A percentile compares a stretch with the other conserved stretches of the same genome.
These are phyloP conservation scores for Blepharisma undulans DNA, from an alignment of 169 alveolate species.

Conservation along the genomic window DNA sequence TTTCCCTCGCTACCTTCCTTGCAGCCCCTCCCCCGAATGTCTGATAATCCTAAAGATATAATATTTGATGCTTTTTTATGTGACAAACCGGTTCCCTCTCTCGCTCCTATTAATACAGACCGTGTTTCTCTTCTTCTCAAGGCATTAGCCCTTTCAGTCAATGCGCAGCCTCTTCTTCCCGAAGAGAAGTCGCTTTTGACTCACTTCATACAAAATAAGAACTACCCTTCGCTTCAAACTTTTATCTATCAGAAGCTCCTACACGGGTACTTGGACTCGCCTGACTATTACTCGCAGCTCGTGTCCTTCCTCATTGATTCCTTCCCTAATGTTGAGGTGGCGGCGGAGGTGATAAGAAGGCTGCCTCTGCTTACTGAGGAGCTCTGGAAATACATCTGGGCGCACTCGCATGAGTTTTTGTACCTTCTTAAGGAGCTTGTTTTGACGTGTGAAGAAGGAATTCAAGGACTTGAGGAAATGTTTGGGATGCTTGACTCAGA, in stretches of 20 bases:
- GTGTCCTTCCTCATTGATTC: neutral
- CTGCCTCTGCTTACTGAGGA: slow-evolving; percentile 34
- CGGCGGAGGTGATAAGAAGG: slow-evolving; percentile 23
- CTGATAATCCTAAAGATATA: slow-evolving; percentile 41
- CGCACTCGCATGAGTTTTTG: neutral
- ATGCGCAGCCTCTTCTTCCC: slow-evolving; percentile 26
- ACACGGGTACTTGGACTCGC: slow-evolving; percentile 27
- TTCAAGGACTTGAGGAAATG: neutral
- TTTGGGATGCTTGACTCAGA: slow-evolving; percentile 17
- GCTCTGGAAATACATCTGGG: slow-evolving; percentile 33
- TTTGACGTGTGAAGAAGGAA: slow-evolving; percentile 22
- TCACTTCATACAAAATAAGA: neutral
- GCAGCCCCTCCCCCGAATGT: slow-evolving; percentile 3
- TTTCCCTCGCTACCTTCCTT: slow-evolving; percentile 24
- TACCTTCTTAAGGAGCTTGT: slow-evolving; percentile 13
- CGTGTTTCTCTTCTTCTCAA: slow-evolving; percentile 26
- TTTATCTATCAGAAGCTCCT: slow-evolving; percentile 17
- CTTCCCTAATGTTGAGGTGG: slow-evolving; percentile 5
- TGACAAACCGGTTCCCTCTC: slow-evolving; percentile 30
- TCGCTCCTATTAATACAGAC: slow-evolving; percentile 3
- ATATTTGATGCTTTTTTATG: slow-evolving; percentile 36
- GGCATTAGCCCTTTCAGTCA: slow-evolving; percentile 24
- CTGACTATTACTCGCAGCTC: slow-evolving; percentile 9
- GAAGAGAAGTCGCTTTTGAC: slow-evolving; percentile 16
- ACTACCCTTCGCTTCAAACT: neutral